Conservation (phyloP, 2,329 filamentous ascomycete species). For the Fusarium torulosum region DNA sequence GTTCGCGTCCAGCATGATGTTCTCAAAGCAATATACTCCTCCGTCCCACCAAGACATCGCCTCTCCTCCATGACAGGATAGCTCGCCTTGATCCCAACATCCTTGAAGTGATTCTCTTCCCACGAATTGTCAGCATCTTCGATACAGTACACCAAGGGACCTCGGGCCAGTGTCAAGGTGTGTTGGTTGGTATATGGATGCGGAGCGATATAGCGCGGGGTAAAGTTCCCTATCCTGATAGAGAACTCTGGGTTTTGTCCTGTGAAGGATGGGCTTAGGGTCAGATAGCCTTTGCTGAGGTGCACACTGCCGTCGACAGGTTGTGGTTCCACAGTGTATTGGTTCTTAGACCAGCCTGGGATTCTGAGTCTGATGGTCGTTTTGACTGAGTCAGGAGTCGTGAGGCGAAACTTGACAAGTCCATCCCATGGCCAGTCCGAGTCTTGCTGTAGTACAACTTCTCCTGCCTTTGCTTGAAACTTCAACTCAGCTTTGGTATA, state of each 20-base stretch:
- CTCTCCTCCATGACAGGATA: conserved; percentile 11
- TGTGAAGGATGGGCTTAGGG: conserved; percentile 57
- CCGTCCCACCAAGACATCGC: neutral
- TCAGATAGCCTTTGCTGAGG: conserved; percentile 62
- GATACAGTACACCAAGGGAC: conserved; percentile 70
- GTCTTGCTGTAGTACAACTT: conserved; percentile 54
- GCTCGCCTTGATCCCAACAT: conserved; percentile 2
- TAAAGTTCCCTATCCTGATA: conserved; percentile 59
- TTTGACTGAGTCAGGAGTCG: conserved; percentile 29
- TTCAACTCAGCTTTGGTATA: conserved; percentile 63
- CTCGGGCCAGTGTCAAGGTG: conserved; percentile 66
- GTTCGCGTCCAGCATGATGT: conserved; percentile 19
- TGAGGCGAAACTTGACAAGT: conserved; percentile 60
- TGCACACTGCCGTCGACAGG: conserved; percentile 19
- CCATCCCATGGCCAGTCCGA: conserved; percentile 71
- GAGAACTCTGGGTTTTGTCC: conserved; percentile 50
- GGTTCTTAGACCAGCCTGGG: conserved; percentile 62
- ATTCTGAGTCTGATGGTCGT: conserved; percentile 64
- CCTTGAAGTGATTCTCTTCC: conserved; percentile 36
- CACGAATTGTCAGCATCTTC: conserved; percentile 59
- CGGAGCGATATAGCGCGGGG: conserved; percentile 62
- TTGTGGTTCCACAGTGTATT: conserved; percentile 53
- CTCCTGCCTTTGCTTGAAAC: conserved; percentile 53
- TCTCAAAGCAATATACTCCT: conserved; percentile 28
- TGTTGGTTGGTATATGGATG: conserved; percentile 69